Base-by-base conservation (phyloP, 805 yeast genomes). In the Scheffersomyces amazonensis region DNA sequence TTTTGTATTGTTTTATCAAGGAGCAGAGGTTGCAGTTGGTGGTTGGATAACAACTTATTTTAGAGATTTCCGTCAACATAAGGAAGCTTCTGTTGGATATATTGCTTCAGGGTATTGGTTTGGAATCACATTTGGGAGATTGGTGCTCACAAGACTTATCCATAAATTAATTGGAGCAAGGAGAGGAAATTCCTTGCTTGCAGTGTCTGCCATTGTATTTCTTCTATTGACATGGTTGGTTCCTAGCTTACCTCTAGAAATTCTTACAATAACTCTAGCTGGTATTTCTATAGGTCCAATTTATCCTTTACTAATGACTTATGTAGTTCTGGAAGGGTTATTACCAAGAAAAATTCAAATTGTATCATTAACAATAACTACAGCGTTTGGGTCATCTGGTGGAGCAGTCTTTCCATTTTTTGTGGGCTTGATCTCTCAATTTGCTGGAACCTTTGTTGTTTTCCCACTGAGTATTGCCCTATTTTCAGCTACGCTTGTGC, bases 31-130 rank as follows among this genome's bases (percentile, higher is more conserved):
- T 16, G 60, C 83, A 1, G 61, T 83, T 43, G 88, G 83, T 1
- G 82, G 87, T 4, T 83, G 90, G 89, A 62, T 79, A n/a, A 80
- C 79, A 35, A 78, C 87, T 2, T 84, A 73, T 48, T 60, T 84
- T 39, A 65, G 79, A 29, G 75, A 71, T 18, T 73, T 78, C 35
- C 72, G 85, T 42, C 56, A 69, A 12, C 79, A 80, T 11, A 61
- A 66, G 30, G 62, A 60, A 23, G 46, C 64, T 1, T 55, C 63
- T 16, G 76, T 80, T 52, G 83, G 88, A 9, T 80, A 76, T 48
- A 77, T 82, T 7, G 79, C 83, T 0, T 75, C 87, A 3, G 83
- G 86, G 12, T 83, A 74, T 53, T 83, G 89, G 89, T 73, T 75
- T 19, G 91, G 91, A 0, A 53, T 83, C 16, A 79, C 89, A 0